Conservation (phyloP, 2,329 filamentous ascomycete genomes). For the Claviceps purpurea region DNA sequence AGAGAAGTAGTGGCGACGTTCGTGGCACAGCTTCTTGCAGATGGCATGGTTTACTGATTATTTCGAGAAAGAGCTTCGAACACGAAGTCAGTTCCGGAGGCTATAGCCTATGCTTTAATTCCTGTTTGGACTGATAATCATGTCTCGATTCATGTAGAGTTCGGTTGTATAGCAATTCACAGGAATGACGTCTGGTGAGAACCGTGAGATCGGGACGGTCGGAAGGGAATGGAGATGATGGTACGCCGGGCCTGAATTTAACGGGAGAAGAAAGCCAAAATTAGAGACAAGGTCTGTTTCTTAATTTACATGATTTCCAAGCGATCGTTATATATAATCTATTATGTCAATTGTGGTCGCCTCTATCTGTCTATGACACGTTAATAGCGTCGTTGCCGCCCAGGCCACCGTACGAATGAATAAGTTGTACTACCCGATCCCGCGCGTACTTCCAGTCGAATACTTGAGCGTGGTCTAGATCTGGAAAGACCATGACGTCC, state of each 20-base stretch:
- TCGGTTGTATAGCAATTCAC: constrained; percentile 53
- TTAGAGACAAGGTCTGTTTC: too few species aligned
- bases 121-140: constrained; percentile 61
- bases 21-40: constrained; percentile 20
- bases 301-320: too few species aligned
- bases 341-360: too few species aligned
- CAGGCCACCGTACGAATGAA: constrained; percentile 14
- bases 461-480: constrained; percentile 50
- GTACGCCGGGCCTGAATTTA: constrained; percentile 2
- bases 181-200: constrained; percentile 38
- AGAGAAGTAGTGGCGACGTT: background rate
- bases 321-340: too few species aligned
- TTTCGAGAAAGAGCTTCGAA: constrained; percentile 35
- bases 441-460: constrained; percentile 29
- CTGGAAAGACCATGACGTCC: constrained; percentile 46
- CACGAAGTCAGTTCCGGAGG: constrained; percentile 49
- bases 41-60: constrained; percentile 53
- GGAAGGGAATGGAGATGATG: constrained; percentile 44
- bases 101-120: constrained; percentile 58
- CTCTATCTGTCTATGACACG: too few species aligned
- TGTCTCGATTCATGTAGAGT: constrained; percentile 47
- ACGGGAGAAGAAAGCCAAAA: too few species aligned
- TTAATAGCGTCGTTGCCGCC: background rate
- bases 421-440: constrained; percentile 16
- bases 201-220: constrained; percentile 12